These are phyloP conservation scores for Moesziomyces globuligerus DNA, from an alignment of 1,284 basidiomycete species.

Conservation along the genomic window DNA sequence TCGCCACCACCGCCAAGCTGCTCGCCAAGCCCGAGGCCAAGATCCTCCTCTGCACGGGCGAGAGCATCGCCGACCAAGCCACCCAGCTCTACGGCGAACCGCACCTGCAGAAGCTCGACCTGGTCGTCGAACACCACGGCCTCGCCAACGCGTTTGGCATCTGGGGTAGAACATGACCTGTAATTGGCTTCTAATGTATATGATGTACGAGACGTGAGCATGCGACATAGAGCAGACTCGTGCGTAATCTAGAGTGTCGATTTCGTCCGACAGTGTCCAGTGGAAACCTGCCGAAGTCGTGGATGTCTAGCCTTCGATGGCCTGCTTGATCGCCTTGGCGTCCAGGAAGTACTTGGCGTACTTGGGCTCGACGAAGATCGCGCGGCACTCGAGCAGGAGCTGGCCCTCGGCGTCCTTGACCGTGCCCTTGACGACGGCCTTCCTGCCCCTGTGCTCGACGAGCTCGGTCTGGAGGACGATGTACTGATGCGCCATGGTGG, in stretches of 20 bases:
- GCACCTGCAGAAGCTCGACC: slow-evolving; percentile 20
- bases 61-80: slow-evolving; percentile 42
- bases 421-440: slow-evolving; percentile 76
- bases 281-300: no score
- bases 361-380: slow-evolving; percentile 82
- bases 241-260: no score
- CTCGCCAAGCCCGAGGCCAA: slow-evolving; percentile 17
- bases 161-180: slow-evolving; percentile 21
- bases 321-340: slow-evolving; percentile 72
- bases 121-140: slow-evolving; percentile 41
- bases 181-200: neutral
- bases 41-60: slow-evolving; percentile 34
- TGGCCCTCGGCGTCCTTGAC: slow-evolving; percentile 83
- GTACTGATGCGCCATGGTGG: slow-evolving; percentile 65
- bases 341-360: slow-evolving; percentile 78
- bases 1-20: slow-evolving; percentile 22
- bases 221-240: neutral
- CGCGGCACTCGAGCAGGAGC: slow-evolving; percentile 81
- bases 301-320: slow-evolving; percentile 67
- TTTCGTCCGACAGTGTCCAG: no score
- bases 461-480: slow-evolving; percentile 77
- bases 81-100: slow-evolving; percentile 35
- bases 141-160: slow-evolving; percentile 48
- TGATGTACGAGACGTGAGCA: neutral
- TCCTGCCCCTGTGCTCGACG: slow-evolving; percentile 78